A percentile compares a stretch with the other conserved stretches of the same genome.
Conservation (phyloP, 768 basidiomycete species). For the Podaxis mareebaensis region DNA sequence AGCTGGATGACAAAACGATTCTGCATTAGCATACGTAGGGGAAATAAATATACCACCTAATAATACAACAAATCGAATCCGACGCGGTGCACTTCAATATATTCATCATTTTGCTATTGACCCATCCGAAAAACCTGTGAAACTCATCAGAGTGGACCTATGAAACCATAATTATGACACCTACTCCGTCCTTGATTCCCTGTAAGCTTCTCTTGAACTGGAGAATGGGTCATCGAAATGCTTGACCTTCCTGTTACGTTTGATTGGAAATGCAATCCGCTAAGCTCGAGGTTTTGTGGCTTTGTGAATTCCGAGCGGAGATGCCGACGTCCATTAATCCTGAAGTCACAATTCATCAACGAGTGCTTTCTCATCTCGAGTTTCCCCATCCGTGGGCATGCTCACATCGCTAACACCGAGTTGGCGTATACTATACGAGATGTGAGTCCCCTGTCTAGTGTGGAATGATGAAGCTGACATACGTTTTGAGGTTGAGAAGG, state of each 20-base stretch:
- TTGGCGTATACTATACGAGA: constrained; percentile 6
- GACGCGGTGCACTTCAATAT: too few species aligned
- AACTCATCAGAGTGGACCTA: neutral
- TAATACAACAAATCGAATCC: neutral
- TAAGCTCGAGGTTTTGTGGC: constrained; percentile 3
- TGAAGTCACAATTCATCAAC: neutral
- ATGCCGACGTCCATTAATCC: constrained; percentile 14
- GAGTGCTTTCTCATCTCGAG: neutral
- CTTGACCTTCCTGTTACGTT: neutral
- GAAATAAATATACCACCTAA: neutral
- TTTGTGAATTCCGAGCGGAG: constrained; percentile 9
- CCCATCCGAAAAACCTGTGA: neutral
- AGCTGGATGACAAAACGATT: neutral
- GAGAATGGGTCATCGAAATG: neutral
- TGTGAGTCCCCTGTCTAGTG: neutral
- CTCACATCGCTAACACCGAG: constrained; percentile 16
- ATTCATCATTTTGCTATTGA: neutral
- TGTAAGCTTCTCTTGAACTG: neutral
- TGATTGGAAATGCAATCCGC: neutral
- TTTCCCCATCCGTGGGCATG: neutral
- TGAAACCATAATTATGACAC: neutral
- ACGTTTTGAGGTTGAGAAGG: constrained; percentile 15
- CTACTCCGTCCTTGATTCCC: neutral
- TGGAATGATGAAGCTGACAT: neutral
- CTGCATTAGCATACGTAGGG: neutral